These are phyloP conservation scores for Colletotrichum tofieldiae DNA, from an alignment of 2,329 filamentous ascomycete genomes.

Conservation along the genomic window DNA sequence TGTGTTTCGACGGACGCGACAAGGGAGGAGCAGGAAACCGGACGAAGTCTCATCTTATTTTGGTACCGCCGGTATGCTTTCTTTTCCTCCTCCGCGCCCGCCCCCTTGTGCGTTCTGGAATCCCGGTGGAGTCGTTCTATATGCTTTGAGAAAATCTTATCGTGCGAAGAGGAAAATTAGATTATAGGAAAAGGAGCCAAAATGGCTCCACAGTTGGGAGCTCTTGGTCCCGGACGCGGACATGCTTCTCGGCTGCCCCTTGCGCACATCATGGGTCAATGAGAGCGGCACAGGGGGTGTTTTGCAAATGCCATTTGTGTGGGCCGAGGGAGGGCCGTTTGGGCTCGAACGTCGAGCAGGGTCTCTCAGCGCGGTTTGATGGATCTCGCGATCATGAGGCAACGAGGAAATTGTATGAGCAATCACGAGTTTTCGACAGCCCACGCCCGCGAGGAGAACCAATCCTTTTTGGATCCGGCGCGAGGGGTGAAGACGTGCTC, in stretches of 20 bases:
- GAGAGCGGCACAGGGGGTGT: not conserved
- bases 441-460: not conserved
- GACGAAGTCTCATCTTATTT: slow-evolving; percentile 33
- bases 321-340: not conserved
- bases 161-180: slow-evolving; percentile 4
- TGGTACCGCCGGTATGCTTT: not conserved
- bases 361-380: not conserved
- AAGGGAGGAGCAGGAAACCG: not conserved
- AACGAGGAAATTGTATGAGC: not conserved
- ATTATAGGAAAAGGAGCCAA: not conserved
- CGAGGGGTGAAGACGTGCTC: not conserved
- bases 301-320: slow-evolving; percentile 9
- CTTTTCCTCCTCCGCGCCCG: not conserved
- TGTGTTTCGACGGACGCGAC: slow-evolving; percentile 30
- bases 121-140: not conserved
- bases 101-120: not conserved
- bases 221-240: not conserved
- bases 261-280: slow-evolving; percentile 30
- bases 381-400: slow-evolving; percentile 30
- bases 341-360: slow-evolving; percentile 1
- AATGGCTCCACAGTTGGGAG: slow-evolving; percentile 13
- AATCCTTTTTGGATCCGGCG: not conserved
- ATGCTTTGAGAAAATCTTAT: not conserved
- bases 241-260: slow-evolving; percentile 8
- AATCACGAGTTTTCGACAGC: not conserved